These are phyloP conservation scores for Globisporangium radiosum DNA, from an alignment of 352 stramenopile genomes.

Conservation along the genomic window DNA sequence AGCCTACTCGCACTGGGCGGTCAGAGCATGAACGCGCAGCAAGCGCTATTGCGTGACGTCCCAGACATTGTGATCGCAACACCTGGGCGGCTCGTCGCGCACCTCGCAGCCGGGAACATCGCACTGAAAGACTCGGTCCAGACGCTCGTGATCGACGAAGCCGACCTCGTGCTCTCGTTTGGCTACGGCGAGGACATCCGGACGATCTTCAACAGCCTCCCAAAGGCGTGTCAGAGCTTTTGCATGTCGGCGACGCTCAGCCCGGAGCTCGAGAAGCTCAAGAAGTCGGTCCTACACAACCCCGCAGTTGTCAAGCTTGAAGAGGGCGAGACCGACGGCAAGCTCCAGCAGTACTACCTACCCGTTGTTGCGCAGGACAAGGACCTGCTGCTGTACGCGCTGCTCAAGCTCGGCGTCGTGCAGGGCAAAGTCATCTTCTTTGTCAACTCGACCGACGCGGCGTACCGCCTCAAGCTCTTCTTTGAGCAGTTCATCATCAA, in stretches of 20 bases:
- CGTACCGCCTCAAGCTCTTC: conserved; percentile 98
- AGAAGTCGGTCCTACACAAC: conserved; percentile 96
- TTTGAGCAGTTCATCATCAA: conserved; percentile 99
- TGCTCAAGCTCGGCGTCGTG: conserved; percentile 97
- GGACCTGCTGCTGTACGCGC: conserved; percentile 96
- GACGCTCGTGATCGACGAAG: conserved; percentile 98
- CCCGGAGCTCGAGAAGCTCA: conserved; percentile 94
- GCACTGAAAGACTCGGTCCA: conserved; percentile 89
- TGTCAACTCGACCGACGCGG: conserved; percentile 93
- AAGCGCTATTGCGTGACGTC: conserved; percentile 79
- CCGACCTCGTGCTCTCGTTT: conserved; percentile 98
- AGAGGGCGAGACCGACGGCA: conserved; percentile 83
- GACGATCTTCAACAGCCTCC: conserved; percentile 90
- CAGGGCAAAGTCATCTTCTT: conserved; percentile 99
- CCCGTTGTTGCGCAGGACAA: conserved; percentile 89
- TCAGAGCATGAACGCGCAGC: conserved; percentile 86
- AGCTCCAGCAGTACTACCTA: conserved; percentile 96
- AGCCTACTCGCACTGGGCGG: conserved; percentile 87
- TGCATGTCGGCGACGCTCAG: conserved; percentile 98
- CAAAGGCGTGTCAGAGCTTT: conserved; percentile 98
- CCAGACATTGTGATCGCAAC: conserved; percentile 94
- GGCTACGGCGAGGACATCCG: conserved; percentile 92
- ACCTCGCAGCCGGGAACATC: conserved; percentile 77
- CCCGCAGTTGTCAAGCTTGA: conserved; percentile 96
- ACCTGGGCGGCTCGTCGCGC: conserved; percentile 90